These are phyloP conservation scores for Colletotrichum shisoi DNA, from an alignment of 2,329 filamentous ascomycete genomes.

Conservation along the genomic window DNA sequence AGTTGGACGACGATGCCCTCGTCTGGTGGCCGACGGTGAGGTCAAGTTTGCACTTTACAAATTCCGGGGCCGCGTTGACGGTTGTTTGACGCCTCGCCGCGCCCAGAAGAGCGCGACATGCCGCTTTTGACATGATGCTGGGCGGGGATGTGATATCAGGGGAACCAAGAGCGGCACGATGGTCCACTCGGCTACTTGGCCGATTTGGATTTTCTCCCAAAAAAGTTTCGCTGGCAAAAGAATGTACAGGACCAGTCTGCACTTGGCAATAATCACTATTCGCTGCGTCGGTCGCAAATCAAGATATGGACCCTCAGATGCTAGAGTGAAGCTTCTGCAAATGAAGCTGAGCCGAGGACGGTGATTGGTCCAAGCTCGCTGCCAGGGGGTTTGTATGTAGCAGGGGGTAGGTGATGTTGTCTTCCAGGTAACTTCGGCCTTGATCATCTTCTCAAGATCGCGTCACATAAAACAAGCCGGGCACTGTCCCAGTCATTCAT, in stretches of 20 bases:
- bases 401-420: too few relatives aligned
- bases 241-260: neutral
- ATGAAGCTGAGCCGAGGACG: conserved; percentile 4
- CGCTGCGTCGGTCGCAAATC: neutral
- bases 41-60: neutral
- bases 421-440: neutral
- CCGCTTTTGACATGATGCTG: conserved; percentile 17
- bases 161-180: neutral
- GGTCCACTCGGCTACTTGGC: too few relatives aligned
- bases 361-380: conserved; percentile 29
- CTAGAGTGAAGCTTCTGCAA: conserved; percentile 31
- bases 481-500: neutral
- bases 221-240: too few relatives aligned
- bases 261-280: neutral
- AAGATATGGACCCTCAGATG: neutral
- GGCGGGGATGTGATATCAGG: neutral
- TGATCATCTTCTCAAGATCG: neutral
- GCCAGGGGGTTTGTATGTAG: conserved; percentile 6
- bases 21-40: neutral
- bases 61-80: neutral
- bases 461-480: neutral
- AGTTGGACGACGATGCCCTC: conserved; percentile 67
- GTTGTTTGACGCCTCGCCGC: neutral
- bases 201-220: neutral
- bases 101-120: conserved; percentile 10